phyloP scores from a whole-genome alignment of 2,329 filamentous ascomycete genomes.

The Pestalotiopsis sp. region DNA sequence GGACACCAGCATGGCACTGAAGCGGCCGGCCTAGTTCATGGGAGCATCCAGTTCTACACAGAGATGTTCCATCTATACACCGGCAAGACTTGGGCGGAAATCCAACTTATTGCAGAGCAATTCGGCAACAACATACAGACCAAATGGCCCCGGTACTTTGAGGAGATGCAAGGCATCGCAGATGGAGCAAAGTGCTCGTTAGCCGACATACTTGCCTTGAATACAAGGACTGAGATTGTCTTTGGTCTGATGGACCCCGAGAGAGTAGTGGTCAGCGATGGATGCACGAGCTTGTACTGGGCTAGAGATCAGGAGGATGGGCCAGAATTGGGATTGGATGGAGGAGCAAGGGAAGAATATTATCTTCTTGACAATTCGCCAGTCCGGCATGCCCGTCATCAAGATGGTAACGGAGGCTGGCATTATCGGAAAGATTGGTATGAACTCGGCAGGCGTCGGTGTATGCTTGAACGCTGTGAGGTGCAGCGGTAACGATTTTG shows the following conservation, averaged over 20 bases:
- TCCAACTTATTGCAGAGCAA: not conserved
- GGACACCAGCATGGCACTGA: not conserved
- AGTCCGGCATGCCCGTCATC: not conserved
- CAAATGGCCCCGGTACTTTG: not conserved
- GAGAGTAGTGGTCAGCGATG: not conserved
- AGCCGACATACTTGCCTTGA: not conserved
- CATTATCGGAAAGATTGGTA: not conserved
- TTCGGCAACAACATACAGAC: not conserved
- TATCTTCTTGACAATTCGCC: not conserved
- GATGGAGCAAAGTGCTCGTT: not conserved
- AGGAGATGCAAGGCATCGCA: not conserved
- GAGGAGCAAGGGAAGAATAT: not conserved
- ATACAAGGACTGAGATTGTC: not conserved
- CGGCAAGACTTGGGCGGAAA: not conserved
- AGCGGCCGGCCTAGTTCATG: not conserved
- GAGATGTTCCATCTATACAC: not conserved
- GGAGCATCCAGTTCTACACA: not conserved
- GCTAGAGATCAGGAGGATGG: not conserved
- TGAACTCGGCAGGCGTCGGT: not conserved
- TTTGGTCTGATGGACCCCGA: not conserved
- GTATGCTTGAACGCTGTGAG: not conserved
- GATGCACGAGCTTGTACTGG: not conserved
- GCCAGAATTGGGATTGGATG: conserved; percentile 1
- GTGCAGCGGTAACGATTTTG: not conserved
- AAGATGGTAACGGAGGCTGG: not conserved